phyloP scores from a whole-genome alignment of 306 rosid genomes.

The Arachis stenosperma region DNA sequence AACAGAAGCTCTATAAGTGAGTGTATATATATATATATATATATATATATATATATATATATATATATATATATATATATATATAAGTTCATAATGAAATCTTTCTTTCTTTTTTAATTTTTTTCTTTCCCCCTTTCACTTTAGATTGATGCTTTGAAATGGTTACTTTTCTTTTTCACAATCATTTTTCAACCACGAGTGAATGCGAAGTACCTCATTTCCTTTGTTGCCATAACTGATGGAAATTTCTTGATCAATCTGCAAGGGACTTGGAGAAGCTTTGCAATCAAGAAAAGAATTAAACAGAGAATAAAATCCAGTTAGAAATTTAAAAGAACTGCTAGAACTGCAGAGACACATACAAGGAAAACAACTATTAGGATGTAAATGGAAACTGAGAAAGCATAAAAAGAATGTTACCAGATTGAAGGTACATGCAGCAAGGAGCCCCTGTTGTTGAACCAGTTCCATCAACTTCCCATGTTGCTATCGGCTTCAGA shows the following conservation, averaged over 20 bases:
- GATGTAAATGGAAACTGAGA: conserved; percentile 31
- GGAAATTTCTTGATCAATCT: conserved; percentile 64
- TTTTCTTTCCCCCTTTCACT: not conserved
- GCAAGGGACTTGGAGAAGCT: conserved; percentile 67
- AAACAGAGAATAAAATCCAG: conserved; percentile 6
- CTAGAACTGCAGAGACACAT: conserved; percentile 7
- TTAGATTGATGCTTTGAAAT: conserved; percentile 19
- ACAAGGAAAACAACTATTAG: not conserved
- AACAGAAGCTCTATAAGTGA: conserved; percentile 4
- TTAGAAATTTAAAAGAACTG: conserved; percentile 22
- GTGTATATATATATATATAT: not conserved
- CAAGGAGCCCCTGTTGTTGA: conserved; percentile 64
- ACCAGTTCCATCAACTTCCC: conserved; percentile 96
- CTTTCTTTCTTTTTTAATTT: conserved; percentile 19
- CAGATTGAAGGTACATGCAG: conserved; percentile 93
- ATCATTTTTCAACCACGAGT: conserved; percentile 11
- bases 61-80: too few species aligned
- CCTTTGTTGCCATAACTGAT: conserved; percentile 95
- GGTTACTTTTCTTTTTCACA: not conserved
- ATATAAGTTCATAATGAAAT: not conserved
- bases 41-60: too few species aligned
- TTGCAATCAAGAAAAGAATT: conserved; percentile 45
- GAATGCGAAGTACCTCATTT: conserved; percentile 69
- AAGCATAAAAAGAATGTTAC: conserved; percentile 48
- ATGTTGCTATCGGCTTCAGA: conserved; percentile 79